phyloP scores from a whole-genome alignment of 2,329 filamentous ascomycete species.

The Tolypocladium tropicale region DNA sequence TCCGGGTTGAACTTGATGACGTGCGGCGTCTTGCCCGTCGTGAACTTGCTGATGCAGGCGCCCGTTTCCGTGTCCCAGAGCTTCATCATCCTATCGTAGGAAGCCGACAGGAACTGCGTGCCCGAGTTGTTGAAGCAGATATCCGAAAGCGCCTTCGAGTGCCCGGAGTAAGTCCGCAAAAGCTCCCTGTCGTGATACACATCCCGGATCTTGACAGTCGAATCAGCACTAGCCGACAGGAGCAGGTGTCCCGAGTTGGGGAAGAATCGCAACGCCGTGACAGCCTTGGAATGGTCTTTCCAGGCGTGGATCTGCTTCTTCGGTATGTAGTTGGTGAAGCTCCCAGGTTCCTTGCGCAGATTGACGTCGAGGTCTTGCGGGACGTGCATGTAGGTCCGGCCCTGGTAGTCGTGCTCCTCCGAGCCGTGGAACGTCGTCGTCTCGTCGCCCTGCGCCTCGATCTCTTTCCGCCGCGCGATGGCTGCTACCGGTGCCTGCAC shows the following conservation, averaged over 20 bases:
- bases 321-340: conserved; percentile 80
- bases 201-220: conserved; percentile 89
- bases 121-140: conserved; percentile 77
- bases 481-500: conserved; percentile 45
- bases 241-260: conserved; percentile 79
- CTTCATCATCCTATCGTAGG: conserved; percentile 93
- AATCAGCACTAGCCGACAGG: conserved; percentile 81
- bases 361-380: conserved; percentile 85
- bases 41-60: conserved; percentile 77
- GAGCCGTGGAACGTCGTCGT: conserved; percentile 80
- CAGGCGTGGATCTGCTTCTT: conserved; percentile 90
- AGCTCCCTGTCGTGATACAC: conserved; percentile 84
- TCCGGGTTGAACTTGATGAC: conserved; percentile 89
- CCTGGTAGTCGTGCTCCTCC: conserved; percentile 83
- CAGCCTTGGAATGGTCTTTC: conserved; percentile 73
- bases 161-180: conserved; percentile 82
- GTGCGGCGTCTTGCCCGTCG: conserved; percentile 89
- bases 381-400: conserved; percentile 94
- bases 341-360: conserved; percentile 69
- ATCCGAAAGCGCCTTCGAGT: conserved; percentile 83
- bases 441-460: conserved; percentile 57
- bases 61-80: conserved; percentile 98
- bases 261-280: conserved; percentile 86
- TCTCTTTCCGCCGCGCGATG: conserved; percentile 44
- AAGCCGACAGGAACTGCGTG: conserved; percentile 78